Conservation (phyloP, 371 early-diverging fungal genomes). For the Catenaria anguillulae region DNA sequence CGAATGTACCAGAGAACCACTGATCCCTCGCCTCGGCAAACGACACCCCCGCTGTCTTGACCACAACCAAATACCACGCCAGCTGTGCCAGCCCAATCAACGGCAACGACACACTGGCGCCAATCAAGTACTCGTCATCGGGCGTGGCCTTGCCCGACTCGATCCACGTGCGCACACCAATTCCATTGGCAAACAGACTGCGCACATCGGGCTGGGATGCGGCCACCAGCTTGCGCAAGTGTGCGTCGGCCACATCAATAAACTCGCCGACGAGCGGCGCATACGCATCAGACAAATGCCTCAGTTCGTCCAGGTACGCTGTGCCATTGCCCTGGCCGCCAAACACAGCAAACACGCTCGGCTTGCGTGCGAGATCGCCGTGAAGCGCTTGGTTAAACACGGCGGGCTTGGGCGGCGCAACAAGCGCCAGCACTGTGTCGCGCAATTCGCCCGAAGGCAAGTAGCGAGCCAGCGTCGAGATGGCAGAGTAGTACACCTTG, state of each 20-base stretch:
- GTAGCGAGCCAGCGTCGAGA: background rate
- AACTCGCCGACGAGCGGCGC: constrained; percentile 62
- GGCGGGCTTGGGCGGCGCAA: background rate
- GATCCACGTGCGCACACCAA: constrained; percentile 79
- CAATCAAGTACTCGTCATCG: constrained; percentile 61
- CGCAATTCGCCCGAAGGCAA: background rate
- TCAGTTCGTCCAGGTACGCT: constrained; percentile 86
- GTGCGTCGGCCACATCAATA: constrained; percentile 49
- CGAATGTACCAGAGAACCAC: constrained; percentile 21
- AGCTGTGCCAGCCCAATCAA: constrained; percentile 80
- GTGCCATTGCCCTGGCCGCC: constrained; percentile 94
- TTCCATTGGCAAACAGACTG: constrained; percentile 46
- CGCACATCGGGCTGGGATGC: background rate
- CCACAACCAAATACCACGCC: constrained; percentile 62
- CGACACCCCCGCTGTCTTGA: constrained; percentile 31
- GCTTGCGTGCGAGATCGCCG: too few relatives aligned
- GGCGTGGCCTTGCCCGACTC: constrained; percentile 35
- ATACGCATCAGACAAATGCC: constrained; percentile 62
- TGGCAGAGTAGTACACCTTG: background rate
- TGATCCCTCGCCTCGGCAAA: constrained; percentile 21
- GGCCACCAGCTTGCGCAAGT: constrained; percentile 32
- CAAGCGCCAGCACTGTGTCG: background rate
- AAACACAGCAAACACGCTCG: constrained; percentile 55
- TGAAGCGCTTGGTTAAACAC: background rate
- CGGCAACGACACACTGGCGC: constrained; percentile 74